phyloP scores from a whole-genome alignment of 2,329 filamentous ascomycete species.

The Alternaria postmessia region DNA sequence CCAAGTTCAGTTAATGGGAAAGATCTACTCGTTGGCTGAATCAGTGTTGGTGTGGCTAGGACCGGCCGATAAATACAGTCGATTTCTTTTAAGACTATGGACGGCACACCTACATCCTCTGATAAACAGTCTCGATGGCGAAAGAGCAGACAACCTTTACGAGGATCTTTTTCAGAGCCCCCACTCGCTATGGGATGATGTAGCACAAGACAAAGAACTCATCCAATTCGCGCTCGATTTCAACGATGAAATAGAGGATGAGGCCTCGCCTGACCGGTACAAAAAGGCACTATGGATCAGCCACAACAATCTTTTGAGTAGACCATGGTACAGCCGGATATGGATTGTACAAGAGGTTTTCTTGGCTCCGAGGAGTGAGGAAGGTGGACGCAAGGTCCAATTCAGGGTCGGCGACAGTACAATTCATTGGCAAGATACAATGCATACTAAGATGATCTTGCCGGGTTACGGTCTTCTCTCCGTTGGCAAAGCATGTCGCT shows the following conservation, averaged over 20 bases:
- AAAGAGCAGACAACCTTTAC: too few relatives aligned
- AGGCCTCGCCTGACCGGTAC: background rate
- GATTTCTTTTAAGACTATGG: background rate
- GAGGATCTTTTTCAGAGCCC: background rate
- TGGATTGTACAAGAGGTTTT: background rate
- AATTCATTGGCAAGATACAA: fast-evolving
- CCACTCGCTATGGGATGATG: background rate
- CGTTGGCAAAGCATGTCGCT: too few relatives aligned
- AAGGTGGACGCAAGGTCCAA: background rate
- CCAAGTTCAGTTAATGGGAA: background rate
- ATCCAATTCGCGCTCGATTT: background rate
- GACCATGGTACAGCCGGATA: background rate
- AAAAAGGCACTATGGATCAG: background rate
- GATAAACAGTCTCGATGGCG: background rate
- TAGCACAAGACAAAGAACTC: background rate
- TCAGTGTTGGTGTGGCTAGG: background rate
- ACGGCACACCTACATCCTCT: background rate
- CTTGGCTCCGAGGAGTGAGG: fast-evolving
- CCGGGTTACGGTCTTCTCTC: too few relatives aligned
- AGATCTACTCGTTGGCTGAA: background rate
- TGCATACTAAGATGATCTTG: fast-evolving
- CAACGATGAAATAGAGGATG: background rate
- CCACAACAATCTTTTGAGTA: fast-evolving
- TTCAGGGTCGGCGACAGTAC: background rate
- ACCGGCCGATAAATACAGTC: background rate